Conservation (phyloP, 2,329 filamentous ascomycete species). For the Rugonectria rugulosa region DNA sequence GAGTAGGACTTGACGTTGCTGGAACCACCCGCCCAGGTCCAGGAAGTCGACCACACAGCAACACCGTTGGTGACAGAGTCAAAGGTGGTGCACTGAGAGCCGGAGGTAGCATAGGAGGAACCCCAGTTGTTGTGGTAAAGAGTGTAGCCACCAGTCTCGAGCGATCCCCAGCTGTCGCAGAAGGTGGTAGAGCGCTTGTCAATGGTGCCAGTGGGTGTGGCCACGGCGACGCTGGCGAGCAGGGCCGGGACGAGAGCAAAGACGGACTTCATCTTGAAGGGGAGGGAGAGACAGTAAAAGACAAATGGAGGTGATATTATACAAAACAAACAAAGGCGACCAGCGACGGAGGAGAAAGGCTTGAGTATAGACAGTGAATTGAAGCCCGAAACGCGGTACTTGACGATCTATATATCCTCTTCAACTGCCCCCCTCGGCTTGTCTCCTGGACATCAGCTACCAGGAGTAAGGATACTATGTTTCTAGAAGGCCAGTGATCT, state of each 20-base stretch:
- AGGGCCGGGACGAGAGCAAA: conserved; percentile 35
- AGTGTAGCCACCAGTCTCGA: conserved; percentile 51
- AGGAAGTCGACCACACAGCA: conserved; percentile 51
- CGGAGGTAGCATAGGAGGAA: conserved; percentile 43
- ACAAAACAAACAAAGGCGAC: not conserved
- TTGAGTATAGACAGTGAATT: not conserved
- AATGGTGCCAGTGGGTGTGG: conserved; percentile 40
- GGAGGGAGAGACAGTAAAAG: not conserved
- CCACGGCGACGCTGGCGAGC: conserved; percentile 39
- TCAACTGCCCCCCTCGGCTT: not conserved
- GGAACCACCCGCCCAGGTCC: conserved; percentile 50
- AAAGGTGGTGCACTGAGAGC: conserved; percentile 52
- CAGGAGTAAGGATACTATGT: not conserved
- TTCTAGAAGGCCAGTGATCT: not conserved
- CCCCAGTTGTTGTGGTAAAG: conserved; percentile 64
- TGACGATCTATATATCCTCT: conserved; percentile 1
- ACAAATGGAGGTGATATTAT: not conserved
- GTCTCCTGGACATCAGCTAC: too few relatives aligned
- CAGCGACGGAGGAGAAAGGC: not conserved
- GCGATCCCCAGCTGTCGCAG: conserved; percentile 51
- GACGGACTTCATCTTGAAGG: conserved; percentile 32
- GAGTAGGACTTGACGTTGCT: conserved; percentile 54
- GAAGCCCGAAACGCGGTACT: not conserved
- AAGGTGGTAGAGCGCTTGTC: conserved; percentile 44
- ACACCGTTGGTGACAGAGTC: conserved; percentile 44